Base-by-base conservation (phyloP, 2,329 filamentous ascomycete species). In the Salinomyces thailandicus region DNA sequence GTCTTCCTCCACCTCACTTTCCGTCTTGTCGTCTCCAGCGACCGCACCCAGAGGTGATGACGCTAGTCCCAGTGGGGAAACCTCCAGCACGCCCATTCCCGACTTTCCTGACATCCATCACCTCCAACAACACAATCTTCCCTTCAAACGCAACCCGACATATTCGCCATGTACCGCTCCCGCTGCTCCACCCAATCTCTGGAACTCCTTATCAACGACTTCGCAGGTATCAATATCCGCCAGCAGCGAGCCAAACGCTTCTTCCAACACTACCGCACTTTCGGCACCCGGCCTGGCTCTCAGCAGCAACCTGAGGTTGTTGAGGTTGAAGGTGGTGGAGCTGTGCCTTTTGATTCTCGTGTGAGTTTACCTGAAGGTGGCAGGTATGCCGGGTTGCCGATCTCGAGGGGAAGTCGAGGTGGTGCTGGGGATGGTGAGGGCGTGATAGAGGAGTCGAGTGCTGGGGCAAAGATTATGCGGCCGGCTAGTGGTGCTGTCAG, bases 241-340 rank as follows among this genome's bases (percentile, higher is more conserved):
- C 34, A 35, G 24, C 31, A 28, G 31, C 27, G 19, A 35, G 29
- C 38, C 22, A 26, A 17, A 26, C 9, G 7, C 5, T 18, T 31
- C 17, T 28, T 28, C 17, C 16, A 16, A n/a, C 27, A 35, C 13
- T 22, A 26, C 4, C 33, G 31, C 9, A 19, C 14, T 8, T 33
- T 43, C 22, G 14, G 34, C 31, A 43, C 37, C 27, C 15, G 37
- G 33, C 12, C 37, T 11, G 18, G n/a, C n/a, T n/a, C n/a, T n/a
- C 22, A 26, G 13, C 34, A 30, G 26, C 24, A 29, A 29, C 20
- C 14, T 20, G 15, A 12, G 22, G 19, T 11, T 13, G 13, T n/a
- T 22, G 16, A 13, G 9, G 9, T 6, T 19, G 4, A 11, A 14
- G 11, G 12, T 22, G 16, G 13, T 4, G 24, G n/a, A 3, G 9